Evolutionary conservation across 1,284 basidiomycete genomes (phyloP), one percentile per base, ranked within the genome.

Genomic region (Neolentinus lepideus): DNA sequence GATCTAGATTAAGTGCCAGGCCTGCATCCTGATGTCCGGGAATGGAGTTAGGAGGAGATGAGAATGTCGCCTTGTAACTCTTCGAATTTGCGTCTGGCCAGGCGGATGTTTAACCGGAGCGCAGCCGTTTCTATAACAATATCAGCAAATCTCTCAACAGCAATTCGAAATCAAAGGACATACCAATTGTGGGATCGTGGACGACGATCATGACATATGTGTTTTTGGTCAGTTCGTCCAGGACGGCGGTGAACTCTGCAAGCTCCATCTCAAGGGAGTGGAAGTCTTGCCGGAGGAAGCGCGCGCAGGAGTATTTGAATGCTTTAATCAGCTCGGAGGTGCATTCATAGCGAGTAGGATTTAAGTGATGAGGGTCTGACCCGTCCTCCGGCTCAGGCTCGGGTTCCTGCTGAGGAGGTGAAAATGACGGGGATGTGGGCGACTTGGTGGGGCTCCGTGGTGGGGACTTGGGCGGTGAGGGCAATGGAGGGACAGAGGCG

Each of bases 321-420:
- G 87, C 85, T 72, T 98, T 98, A 73, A 98, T 88, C 57, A 98
- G 82, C 68, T 98, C 94, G 6, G 91, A 94, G 26, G 96, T 95
- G 60, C 94, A 91, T 73, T 98, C 96, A 68, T 97, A 98, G 33
- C 96, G 81, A 62, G 92, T 90, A 9, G 86, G 75, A 62, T 91
- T 82, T 59, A 94, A 75, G 47, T 77, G 70, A 56, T 79, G 78
- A 3, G 73, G 68, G 31, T 78, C 75, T 6, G 69, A 59, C 43
- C 67, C 64, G 35, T 67, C 64, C 14, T 52, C 31, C 22, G 52
- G 16, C 22, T 24, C 21, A 8, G 22, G 22, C 26, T 56, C 61
- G 27, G 47, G 33, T 59, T 27, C 38, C 56, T 55, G 19, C 35
- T 59, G 25, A 14, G 56, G 52, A 8, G 56, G 54, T 24, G 19